Evolutionary conservation across 2,329 filamentous ascomycete genomes (phyloP).

Genomic region (Fusarium sp.): DNA sequence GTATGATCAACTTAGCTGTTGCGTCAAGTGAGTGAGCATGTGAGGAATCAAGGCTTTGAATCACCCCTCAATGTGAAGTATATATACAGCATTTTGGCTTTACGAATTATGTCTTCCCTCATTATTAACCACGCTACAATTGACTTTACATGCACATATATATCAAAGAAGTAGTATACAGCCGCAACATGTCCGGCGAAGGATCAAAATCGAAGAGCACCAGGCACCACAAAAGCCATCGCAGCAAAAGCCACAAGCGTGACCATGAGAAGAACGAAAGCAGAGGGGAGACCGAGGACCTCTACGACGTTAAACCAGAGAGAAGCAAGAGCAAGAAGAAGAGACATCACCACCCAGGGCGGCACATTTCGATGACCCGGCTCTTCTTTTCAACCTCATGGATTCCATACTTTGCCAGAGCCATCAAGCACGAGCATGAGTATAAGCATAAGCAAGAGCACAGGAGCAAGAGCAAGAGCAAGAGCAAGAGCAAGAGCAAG

Average conservation of each 20-base stretch:
- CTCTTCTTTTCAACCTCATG: constrained; percentile 9
- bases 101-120: neutral
- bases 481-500: no score
- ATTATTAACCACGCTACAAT: neutral
- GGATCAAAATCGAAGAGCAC: constrained; percentile 6
- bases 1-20: constrained; percentile 29
- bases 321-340: constrained; percentile 12
- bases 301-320: neutral
- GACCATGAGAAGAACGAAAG: neutral
- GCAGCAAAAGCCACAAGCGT: neutral
- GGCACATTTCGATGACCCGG: neutral
- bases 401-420: neutral
- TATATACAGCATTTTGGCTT: constrained; percentile 9
- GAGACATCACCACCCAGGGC: neutral
- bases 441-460: neutral
- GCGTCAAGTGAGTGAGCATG: constrained; percentile 16
- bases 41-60: constrained; percentile 18
- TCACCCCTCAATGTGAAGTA: constrained; percentile 12
- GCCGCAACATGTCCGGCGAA: constrained; percentile 1
- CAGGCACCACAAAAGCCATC: constrained; percentile 10
- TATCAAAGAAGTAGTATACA: neutral
- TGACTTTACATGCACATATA: neutral
- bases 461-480: no score
- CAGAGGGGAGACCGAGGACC: neutral
- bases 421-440: neutral